Evolutionary conservation across 225 moss, liverwort and hornwort species (phyloP), one percentile per base, ranked within the genome.

Genomic region (Polytrichum formosum): DNA sequence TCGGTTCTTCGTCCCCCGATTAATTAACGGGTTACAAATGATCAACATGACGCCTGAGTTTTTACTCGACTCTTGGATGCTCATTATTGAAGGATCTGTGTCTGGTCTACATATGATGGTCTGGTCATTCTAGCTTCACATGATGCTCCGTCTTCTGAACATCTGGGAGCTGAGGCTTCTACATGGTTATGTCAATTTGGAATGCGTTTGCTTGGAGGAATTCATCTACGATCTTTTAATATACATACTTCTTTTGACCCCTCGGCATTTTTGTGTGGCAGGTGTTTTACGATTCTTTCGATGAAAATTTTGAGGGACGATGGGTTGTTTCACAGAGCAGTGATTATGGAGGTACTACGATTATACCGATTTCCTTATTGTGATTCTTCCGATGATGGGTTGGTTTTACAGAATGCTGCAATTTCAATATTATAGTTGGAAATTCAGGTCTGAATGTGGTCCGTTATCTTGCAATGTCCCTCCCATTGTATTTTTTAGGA

Each of bases 231-330:
- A 46, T 46, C 1, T 16, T 13, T 3, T 2, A 35, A 35, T 35
- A 35, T 16, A 1, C 58, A 58, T 58, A 6, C 9, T 6, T 21
- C 33, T 31, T 19, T 1, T 35, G 46, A 13, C 29, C 13, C 7
- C 30, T 65, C 28, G 20, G 29, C 46, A 46, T 61, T 37, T 7
- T 0, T 31, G 0, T 73, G 64, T 67, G 64, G 70, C 85, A 92
- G 92, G 92, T 92, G 3, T 98, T 92, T 55, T 98, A 94, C 19
- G 97, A 98, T 26, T 87, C 91, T 8, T 98, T 98, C 65, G 92
- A 91, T n/a, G 66, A 85, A 10, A 79, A 88, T 22, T 98, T 91
- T 70, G 78, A 84, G 20, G 97, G 91, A 13, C 97, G 97, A 17
- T 98, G 97, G 94, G 28, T 94, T 0, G 92, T 94, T 16, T 98